Conservation (phyloP, 768 basidiomycete genomes). For the Rhizopogon vulgaris region DNA sequence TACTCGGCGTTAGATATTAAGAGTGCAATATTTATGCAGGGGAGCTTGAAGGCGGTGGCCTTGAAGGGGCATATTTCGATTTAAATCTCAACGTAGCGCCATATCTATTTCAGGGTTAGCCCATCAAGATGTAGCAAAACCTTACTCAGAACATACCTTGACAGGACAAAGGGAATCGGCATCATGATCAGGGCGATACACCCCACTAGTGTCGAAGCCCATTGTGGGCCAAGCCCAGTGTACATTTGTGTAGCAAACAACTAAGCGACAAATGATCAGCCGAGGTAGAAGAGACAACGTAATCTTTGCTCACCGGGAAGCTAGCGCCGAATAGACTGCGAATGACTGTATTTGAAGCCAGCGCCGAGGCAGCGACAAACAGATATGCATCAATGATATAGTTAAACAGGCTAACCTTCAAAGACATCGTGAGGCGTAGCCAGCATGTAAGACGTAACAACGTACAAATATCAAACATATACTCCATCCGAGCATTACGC, state of each 20-base stretch:
- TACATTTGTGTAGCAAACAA: slow-evolving; percentile 57
- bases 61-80: slow-evolving; percentile 36
- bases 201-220: slow-evolving; percentile 56
- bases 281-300: neutral
- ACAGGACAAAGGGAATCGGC: slow-evolving; percentile 45
- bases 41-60: slow-evolving; percentile 4
- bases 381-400: slow-evolving; percentile 61
- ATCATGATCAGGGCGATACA: slow-evolving; percentile 44
- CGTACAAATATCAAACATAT: slow-evolving; percentile 51
- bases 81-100: slow-evolving; percentile 36
- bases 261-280: slow-evolving; percentile 9
- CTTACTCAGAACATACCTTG: slow-evolving; percentile 11
- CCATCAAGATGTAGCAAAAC: neutral
- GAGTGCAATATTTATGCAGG: slow-evolving; percentile 1
- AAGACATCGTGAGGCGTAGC: slow-evolving; percentile 1
- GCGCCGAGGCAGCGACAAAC: slow-evolving; percentile 47
- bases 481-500: slow-evolving; percentile 44
- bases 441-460: slow-evolving; percentile 3
- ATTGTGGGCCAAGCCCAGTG: slow-evolving; percentile 38
- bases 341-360: slow-evolving; percentile 47
- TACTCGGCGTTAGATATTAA: neutral
- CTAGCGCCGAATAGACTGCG: slow-evolving; percentile 49
- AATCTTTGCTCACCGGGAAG: slow-evolving; percentile 29
- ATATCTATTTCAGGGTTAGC: slow-evolving; percentile 15
- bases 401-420: slow-evolving; percentile 46